A percentile compares a stretch with the other conserved stretches of the same genome.
These are phyloP conservation scores for Xylariaceae sp. DNA, from an alignment of 2,329 filamentous ascomycete genomes.

Conservation along the genomic window DNA sequence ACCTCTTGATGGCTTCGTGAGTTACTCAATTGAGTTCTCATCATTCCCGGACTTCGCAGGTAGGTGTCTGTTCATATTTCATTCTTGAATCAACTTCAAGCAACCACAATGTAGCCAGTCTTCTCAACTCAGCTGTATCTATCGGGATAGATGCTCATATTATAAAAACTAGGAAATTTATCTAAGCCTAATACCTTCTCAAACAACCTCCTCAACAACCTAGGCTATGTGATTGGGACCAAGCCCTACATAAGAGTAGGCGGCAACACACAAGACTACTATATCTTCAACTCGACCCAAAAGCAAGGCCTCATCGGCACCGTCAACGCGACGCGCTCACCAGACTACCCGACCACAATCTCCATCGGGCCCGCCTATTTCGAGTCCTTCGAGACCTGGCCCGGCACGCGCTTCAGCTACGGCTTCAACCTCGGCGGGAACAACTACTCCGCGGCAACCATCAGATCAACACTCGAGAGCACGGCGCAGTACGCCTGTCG, in stretches of 20 bases:
- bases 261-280: conserved; percentile 65
- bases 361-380: conserved; percentile 60
- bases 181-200: conserved; percentile 57
- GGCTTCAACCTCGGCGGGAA: conserved; percentile 59
- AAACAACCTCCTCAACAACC: conserved; percentile 54
- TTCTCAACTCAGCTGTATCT: too few species aligned
- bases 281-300: conserved; percentile 54
- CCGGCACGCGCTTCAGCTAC: conserved; percentile 53
- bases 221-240: conserved; percentile 49
- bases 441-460: conserved; percentile 39
- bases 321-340: conserved; percentile 44
- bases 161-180: conserved; percentile 30
- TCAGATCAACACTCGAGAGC: conserved; percentile 45
- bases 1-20: conserved; percentile 38
- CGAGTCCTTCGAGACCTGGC: conserved; percentile 57
- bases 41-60: conserved; percentile 38
- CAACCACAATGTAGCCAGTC: too few species aligned
- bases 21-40: conserved; percentile 39
- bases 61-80: conserved; percentile 5
- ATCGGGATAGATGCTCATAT: too few species aligned
- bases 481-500: conserved; percentile 56
- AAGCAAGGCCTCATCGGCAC: conserved; percentile 49
- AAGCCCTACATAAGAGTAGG: conserved; percentile 61
- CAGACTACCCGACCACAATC: conserved; percentile 58
- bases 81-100: not conserved